These are phyloP conservation scores for Aspergillus chevalieri DNA, from an alignment of 2,329 filamentous ascomycete genomes.

Conservation along the genomic window DNA sequence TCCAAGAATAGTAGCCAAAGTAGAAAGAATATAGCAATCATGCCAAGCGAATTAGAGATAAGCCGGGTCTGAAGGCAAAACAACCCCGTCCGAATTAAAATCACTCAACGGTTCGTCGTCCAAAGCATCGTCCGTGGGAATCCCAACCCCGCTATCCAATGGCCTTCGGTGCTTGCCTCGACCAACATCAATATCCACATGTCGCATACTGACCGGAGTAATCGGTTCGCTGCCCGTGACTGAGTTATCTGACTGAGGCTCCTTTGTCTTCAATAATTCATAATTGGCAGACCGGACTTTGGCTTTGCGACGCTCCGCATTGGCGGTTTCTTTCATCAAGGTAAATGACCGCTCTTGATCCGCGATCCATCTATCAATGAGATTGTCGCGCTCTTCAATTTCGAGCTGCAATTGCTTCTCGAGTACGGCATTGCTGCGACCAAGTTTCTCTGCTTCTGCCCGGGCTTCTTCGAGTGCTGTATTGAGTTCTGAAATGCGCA, in stretches of 20 bases:
- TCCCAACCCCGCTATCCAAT: conserved; percentile 38
- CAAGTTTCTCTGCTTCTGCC: conserved; percentile 31
- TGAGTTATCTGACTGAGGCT: conserved; percentile 25
- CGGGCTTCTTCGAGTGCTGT: conserved; percentile 33
- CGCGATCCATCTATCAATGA: conserved; percentile 28
- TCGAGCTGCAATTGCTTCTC: conserved; percentile 34
- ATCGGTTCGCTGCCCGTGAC: conserved; percentile 34
- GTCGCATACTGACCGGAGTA: conserved; percentile 38
- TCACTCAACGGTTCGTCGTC: conserved; percentile 21
- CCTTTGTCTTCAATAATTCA: conserved; percentile 30
- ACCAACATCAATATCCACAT: conserved; percentile 37
- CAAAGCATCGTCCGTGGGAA: conserved; percentile 20
- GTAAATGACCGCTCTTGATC: conserved; percentile 29
- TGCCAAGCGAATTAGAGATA: conserved; percentile 11
- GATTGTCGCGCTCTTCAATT: conserved; percentile 28
- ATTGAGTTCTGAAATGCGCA: conserved; percentile 34
- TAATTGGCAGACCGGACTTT: conserved; percentile 37
- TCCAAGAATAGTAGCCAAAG: not conserved
- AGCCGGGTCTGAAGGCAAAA: conserved; percentile 21
- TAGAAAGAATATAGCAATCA: not conserved
- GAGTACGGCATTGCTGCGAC: conserved; percentile 29
- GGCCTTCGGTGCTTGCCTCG: conserved; percentile 33
- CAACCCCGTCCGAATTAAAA: conserved; percentile 7
- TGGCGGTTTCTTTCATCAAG: conserved; percentile 32
- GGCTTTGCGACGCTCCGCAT: conserved; percentile 32